These are phyloP conservation scores for Lachnellula arida DNA, from an alignment of 2,329 filamentous ascomycete genomes.

Conservation along the genomic window DNA sequence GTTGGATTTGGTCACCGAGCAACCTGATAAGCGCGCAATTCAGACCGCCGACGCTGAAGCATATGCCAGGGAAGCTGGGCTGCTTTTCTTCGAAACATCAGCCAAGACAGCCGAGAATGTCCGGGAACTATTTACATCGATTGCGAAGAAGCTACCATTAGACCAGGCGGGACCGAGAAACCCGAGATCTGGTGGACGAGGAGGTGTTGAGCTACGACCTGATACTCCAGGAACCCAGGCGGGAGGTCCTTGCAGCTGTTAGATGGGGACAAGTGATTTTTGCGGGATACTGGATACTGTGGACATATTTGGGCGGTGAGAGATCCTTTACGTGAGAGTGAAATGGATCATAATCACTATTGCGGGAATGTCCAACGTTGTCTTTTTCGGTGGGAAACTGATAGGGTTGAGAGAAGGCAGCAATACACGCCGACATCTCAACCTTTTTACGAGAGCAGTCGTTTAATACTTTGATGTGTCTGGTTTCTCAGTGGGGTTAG, in stretches of 20 bases:
- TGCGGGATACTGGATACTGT: slow-evolving; percentile 12
- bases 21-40: slow-evolving; percentile 93
- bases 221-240: slow-evolving; percentile 53
- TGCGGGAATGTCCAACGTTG: slow-evolving; percentile 13
- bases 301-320: slow-evolving; percentile 13
- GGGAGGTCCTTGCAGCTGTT: slow-evolving; percentile 60
- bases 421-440: slow-evolving; percentile 19
- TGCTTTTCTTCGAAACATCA: slow-evolving; percentile 97
- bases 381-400: slow-evolving; percentile 19
- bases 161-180: slow-evolving; percentile 94
- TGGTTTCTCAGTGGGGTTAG: slow-evolving; percentile 26
- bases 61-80: slow-evolving; percentile 86
- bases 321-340: slow-evolving; percentile 7
- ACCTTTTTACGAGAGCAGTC: slow-evolving; percentile 24
- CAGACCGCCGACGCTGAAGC: slow-evolving; percentile 85
- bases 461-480: slow-evolving; percentile 32
- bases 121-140: slow-evolving; percentile 90
- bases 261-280: slow-evolving; percentile 27
- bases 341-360: not conserved
- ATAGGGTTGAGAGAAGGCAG: slow-evolving; percentile 11
- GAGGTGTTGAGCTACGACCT: slow-evolving; percentile 59
- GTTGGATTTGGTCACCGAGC: slow-evolving; percentile 88
- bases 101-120: slow-evolving; percentile 98
- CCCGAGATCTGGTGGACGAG: slow-evolving; percentile 56
- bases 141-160: slow-evolving; percentile 94